Evolutionary conservation across 495 filamentous ascomycete species (phyloP), one percentile per base, ranked within the genome.

Genomic region (Aspergillus wentii): DNA sequence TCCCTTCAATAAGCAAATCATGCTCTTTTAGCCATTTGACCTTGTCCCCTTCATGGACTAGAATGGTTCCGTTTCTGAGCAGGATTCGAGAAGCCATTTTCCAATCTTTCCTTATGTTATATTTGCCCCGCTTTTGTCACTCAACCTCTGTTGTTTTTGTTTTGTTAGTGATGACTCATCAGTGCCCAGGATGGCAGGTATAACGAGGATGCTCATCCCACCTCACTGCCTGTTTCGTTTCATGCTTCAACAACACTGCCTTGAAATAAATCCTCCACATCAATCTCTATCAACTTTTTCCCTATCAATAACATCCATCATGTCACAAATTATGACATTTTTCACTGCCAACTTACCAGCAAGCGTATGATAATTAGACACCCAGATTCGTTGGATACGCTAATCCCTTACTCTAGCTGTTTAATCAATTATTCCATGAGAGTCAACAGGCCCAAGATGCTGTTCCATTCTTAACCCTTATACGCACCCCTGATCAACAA

Each of bases 1-100:
- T 35, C 20, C 32, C 32, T 20, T 35, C 16, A 20, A 35, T 35
- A 8, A 35, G 20, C 10, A 35, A 17, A 35, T 35, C 32, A 35
- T 35, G 17, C 16, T 35, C 20, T 11, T 35, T 17, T 11, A 35
- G 17, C 10, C 17, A 35, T 35, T 20, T 17, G 17, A 35, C 32
- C 5, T 35, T 35, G 13, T 35, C 13, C 8, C 32, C 17, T n/a
- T 35, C 32, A 35, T 35, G 32, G 17, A 35, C 16, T 3, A 35
- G 32, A 20, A 35, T 20, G n/a, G 32, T 35, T 11, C 32, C 32
- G 17, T 35, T 35, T 8, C 20, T 13, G 5, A 35, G 32, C 11
- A 35, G 32, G 32, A 35, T 35, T 25, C 10, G 22, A 25, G 22
- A 25, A 25, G 22, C 22, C 22, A n/a, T n/a, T n/a, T n/a, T n/a